Evolutionary conservation across 2,329 filamentous ascomycete genomes (phyloP).

Genomic region (Sphaerulina populicola): DNA sequence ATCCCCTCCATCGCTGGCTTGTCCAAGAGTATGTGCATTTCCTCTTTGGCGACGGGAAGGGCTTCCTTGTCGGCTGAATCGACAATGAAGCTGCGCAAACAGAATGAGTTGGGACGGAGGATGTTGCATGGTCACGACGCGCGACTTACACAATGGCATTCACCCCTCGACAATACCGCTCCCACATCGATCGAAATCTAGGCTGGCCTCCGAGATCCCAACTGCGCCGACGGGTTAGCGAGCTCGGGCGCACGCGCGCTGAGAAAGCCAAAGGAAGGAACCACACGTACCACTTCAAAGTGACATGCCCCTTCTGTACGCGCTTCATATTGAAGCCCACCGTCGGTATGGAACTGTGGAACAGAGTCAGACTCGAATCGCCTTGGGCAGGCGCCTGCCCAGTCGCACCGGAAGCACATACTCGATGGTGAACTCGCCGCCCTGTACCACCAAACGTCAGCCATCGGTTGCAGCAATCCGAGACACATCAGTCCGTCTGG

Average conservation of each 20-base stretch:
- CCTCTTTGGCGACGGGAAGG: slow-evolving; percentile 77
- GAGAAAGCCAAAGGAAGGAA: neutral
- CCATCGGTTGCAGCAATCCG: slow-evolving; percentile 11
- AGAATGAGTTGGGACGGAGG: slow-evolving; percentile 1
- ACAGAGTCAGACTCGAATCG: slow-evolving; percentile 30
- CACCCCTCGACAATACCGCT: slow-evolving; percentile 93
- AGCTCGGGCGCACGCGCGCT: neutral
- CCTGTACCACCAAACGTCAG: slow-evolving; percentile 51
- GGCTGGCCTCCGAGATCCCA: slow-evolving; percentile 98
- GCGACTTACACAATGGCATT: slow-evolving; percentile 76
- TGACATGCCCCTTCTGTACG: slow-evolving; percentile 95
- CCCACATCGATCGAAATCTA: slow-evolving; percentile 97
- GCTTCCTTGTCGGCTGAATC: slow-evolving; percentile 81
- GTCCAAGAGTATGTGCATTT: slow-evolving; percentile 79
- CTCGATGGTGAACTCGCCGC: slow-evolving; percentile 97
- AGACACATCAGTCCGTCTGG: slow-evolving; percentile 4
- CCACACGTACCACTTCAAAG: slow-evolving; percentile 70
- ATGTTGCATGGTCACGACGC: neutral
- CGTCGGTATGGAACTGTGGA: slow-evolving; percentile 82
- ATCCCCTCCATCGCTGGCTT: slow-evolving; percentile 81
- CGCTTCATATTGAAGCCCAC: slow-evolving; percentile 99
- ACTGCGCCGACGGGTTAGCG: slow-evolving; percentile 38
- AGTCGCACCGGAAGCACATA: slow-evolving; percentile 47
- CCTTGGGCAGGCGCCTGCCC: slow-evolving; percentile 18
- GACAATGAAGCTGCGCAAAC: slow-evolving; percentile 66